Evolutionary conservation across 139 green algal genomes (phyloP), one percentile per base, ranked within the genome.

Genomic region (Coccomyxa sp.): DNA sequence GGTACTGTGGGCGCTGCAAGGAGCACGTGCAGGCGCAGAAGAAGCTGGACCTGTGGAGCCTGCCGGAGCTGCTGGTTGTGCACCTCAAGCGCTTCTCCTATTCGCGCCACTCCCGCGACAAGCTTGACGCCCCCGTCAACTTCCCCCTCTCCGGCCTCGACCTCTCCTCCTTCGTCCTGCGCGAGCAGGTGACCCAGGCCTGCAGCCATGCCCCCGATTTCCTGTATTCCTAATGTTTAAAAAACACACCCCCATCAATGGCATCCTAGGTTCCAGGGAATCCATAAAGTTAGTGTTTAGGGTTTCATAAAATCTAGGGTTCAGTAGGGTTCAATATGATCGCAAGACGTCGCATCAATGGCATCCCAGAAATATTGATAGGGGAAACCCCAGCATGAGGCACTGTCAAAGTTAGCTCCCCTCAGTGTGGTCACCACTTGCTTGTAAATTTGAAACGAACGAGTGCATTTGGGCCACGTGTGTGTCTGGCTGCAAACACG

Each of bases 21-120:
- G 78, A 87, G 60, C 93, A 96, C 84, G 86, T 92, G 68, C 88
- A 91, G 79, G 94, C 94, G 1, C 82, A 84, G 81, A 99, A 99
- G 91, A 97, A 98, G 87, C 90, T 99, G 74, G 93, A 98, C 86
- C 86, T 99, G 71, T 98, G 94, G 94, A 82, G 81, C 23, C 83
- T 97, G 82, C 96, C 96, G 0, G 92, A 98, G 79, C 90, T 99
- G 79, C 58, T 99, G 57, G 92, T 99, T 31, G 91, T 99, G 66
- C 96, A 98, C 89, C 87, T 99, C 30, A 99, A 99, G 88, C 92
- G 96, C 82, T 99, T 99, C 88, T 92, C 87, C 68, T 97, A 96
- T 87, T 92, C 90, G 13, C 85, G 93, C 21, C 86, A 87, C 71
- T 86, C 76, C 30, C 88, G 93, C 30, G 90, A 95, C 87, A 99